Evolutionary conservation across 768 basidiomycete species (phyloP), one percentile per base, ranked within the genome.

Genomic region (Leccinum subtestaceum): DNA sequence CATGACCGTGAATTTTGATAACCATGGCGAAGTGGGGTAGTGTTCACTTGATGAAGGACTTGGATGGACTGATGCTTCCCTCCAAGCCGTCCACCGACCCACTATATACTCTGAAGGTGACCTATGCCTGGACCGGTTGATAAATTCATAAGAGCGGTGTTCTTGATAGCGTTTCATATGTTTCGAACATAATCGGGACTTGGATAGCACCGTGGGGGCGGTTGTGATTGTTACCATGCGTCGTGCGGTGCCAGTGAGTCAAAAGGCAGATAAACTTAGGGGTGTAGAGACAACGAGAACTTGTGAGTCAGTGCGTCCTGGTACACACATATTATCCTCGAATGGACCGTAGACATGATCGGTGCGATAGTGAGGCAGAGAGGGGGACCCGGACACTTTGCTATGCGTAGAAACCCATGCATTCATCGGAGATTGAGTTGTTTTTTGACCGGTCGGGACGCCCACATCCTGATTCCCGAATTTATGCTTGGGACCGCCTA

Each of bases 1-100:
- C 52, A n/a, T 59, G 63, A 11, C 79, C 80, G 55, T 78, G 75
- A 13, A 83, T 75, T 62, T 78, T 80, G 60, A 82, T 63, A 29
- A 76, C 75, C 80, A 81, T 82, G 45, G 48, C 23, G 15, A 36
- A 29, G 8, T 31, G 31, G 3, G 19, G 23, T 32, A 43, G 55
- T 25, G 47, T 53, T 53, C 11, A n/a, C 31, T 45, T 1, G 49
- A 32, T 13, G 56, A 47, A 15, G 46, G 29, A 47, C 5, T 40
- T 34, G 3, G 17, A 13, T 17, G 40, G 40, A n/a, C 7, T 43
- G 40, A 19, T 43, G 0, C 3, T 9, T 19, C 10, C 5, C 2
- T 27, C 31, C 43, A 21, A 13, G 27, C 21, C 8, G 13, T 25
- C 23, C 5, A 34, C 19, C 34, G 23, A 19, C 56, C 31, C 2